A percentile compares a stretch with the other conserved stretches of the same genome.
phyloP scores from a whole-genome alignment of 2,329 filamentous ascomycete genomes.

The Seiridium unicorne region DNA sequence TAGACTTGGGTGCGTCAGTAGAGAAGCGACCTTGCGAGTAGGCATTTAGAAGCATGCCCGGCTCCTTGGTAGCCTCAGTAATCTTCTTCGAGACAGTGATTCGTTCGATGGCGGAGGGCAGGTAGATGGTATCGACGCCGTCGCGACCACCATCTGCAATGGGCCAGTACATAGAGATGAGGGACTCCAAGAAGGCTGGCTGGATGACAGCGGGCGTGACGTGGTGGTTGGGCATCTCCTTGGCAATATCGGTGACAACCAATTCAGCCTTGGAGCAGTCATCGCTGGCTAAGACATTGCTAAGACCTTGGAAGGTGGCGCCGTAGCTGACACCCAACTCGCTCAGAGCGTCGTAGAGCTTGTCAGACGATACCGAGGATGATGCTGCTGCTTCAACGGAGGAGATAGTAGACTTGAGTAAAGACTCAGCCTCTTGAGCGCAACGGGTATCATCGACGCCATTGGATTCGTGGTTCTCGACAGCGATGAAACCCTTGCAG shows the following conservation, averaged over 20 bases:
- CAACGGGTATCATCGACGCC: conserved; percentile 37
- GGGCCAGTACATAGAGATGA: conserved; percentile 41
- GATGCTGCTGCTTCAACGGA: conserved; percentile 26
- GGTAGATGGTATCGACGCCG: conserved; percentile 34
- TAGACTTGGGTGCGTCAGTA: conserved; percentile 27
- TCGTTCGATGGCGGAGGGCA: conserved; percentile 39
- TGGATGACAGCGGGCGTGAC: conserved; percentile 32
- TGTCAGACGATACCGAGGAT: conserved; percentile 25
- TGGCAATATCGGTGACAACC: conserved; percentile 31
- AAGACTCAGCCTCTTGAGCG: conserved; percentile 22
- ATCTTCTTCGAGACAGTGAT: conserved; percentile 33
- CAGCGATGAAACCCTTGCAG: conserved; percentile 50
- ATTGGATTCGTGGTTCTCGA: conserved; percentile 34
- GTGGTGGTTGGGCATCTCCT: conserved; percentile 36
- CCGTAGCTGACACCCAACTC: conserved; percentile 50
- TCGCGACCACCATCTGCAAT: conserved; percentile 28
- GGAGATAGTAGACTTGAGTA: conserved; percentile 27
- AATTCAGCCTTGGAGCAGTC: conserved; percentile 33
- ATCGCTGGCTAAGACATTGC: conserved; percentile 39
- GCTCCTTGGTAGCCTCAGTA: conserved; percentile 20
- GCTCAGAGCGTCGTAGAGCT: conserved; percentile 45
- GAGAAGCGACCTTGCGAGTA: conserved; percentile 33
- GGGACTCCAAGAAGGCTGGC: conserved; percentile 36
- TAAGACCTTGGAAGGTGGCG: conserved; percentile 48
- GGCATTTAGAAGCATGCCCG: conserved; percentile 30